Evolutionary conservation across 2,329 filamentous ascomycete genomes (phyloP).

Genomic region (Trichophyton mentagrophytes): DNA sequence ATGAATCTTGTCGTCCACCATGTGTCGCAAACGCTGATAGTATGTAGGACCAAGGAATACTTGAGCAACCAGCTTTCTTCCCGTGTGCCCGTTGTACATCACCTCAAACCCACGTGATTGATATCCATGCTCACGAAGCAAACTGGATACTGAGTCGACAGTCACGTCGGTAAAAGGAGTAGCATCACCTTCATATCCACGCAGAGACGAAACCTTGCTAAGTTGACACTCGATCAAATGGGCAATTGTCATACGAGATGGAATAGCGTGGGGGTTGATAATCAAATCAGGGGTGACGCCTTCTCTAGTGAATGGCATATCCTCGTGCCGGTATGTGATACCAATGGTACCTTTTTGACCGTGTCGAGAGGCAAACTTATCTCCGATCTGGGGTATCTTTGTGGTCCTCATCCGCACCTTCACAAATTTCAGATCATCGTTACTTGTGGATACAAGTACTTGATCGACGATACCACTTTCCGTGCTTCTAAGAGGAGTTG

Average conservation of each 20-base stretch:
- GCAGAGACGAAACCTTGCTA: slow-evolving; percentile 86
- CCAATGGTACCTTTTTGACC: slow-evolving; percentile 98
- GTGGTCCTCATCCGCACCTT: slow-evolving; percentile 96
- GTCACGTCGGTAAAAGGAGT: slow-evolving; percentile 98
- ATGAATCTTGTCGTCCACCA: slow-evolving; percentile 99
- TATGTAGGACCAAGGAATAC: slow-evolving; percentile 97
- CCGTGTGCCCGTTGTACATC: slow-evolving; percentile 98
- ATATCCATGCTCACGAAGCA: slow-evolving; percentile 81
- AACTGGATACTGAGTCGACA: slow-evolving; percentile 77
- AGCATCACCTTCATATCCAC: slow-evolving; percentile 91
- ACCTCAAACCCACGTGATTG: slow-evolving; percentile 95
- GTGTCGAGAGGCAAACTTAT: slow-evolving; percentile 98
- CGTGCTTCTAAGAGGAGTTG: slow-evolving; percentile 84
- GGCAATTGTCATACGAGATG: slow-evolving; percentile 99
- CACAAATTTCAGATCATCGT: slow-evolving; percentile 87
- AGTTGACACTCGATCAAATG: slow-evolving; percentile 98
- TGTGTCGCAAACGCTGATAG: slow-evolving; percentile 95
- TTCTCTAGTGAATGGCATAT: slow-evolving; percentile 94
- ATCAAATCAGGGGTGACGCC: slow-evolving; percentile 90
- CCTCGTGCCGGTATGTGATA: slow-evolving; percentile 93
- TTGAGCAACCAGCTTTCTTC: slow-evolving; percentile 81
- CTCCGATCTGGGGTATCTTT: slow-evolving; percentile 95
- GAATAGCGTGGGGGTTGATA: slow-evolving; percentile 98
- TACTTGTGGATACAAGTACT: slow-evolving; percentile 86
- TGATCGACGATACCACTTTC: slow-evolving; percentile 95